These are phyloP conservation scores for Acorus calamus DNA, from an alignment of 106 monocot genomes.

Conservation along the genomic window DNA sequence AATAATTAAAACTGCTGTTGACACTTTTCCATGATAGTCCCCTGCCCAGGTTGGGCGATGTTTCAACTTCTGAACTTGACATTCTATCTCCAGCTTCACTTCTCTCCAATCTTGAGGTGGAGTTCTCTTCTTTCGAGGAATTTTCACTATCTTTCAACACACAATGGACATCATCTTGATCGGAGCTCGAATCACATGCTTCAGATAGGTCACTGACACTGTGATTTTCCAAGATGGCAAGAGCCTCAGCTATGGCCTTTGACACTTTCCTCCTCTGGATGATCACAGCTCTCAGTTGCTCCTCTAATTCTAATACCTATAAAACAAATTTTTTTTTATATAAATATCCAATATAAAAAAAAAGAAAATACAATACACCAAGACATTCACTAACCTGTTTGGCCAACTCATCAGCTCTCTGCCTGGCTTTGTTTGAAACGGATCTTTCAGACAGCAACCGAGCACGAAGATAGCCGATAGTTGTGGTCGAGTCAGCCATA, in stretches of 20 bases:
- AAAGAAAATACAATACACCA: not conserved
- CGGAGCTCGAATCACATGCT: slow-evolving; percentile 53
- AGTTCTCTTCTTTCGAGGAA: slow-evolving; percentile 27
- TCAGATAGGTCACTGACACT: slow-evolving; percentile 42
- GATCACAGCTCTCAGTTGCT: slow-evolving; percentile 55
- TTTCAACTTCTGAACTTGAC: slow-evolving; percentile 45
- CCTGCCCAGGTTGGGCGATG: slow-evolving; percentile 22
- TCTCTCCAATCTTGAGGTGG: slow-evolving; percentile 24
- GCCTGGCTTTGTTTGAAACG: slow-evolving; percentile 71
- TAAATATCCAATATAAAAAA: not conserved
- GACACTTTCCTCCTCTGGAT: slow-evolving; percentile 77
- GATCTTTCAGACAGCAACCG: slow-evolving; percentile 91
- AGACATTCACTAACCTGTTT: slow-evolving; percentile 41
- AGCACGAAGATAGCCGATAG: slow-evolving; percentile 85
- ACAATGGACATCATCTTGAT: slow-evolving; percentile 27
- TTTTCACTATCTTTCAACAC: slow-evolving; percentile 9
- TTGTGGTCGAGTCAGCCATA: slow-evolving; percentile 62
- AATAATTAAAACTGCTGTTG: slow-evolving; percentile 27
- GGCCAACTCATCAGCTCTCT: slow-evolving; percentile 78
- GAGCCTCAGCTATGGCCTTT: slow-evolving; percentile 62
- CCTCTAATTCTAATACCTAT: slow-evolving; percentile 84
- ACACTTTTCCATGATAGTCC: slow-evolving; percentile 72
- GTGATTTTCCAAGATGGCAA: slow-evolving; percentile 67
- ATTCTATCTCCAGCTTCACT: slow-evolving; percentile 49
- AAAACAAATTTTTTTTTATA: not conserved